phyloP scores from a whole-genome alignment of 2,329 filamentous ascomycete genomes.

The Epichloe gansuensis region DNA sequence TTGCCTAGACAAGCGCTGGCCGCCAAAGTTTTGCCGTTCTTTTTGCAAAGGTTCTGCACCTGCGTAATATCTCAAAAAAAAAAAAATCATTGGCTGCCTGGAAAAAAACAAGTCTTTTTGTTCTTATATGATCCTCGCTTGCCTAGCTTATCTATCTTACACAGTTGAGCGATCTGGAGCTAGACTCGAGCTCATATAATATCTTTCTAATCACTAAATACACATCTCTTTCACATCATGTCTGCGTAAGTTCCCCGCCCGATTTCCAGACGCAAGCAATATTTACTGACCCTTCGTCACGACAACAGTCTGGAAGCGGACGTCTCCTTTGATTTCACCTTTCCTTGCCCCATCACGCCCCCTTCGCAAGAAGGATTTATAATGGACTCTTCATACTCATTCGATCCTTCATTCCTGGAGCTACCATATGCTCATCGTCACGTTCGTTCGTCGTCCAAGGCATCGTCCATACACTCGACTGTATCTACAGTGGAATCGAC shows the following conservation, averaged over 20 bases:
- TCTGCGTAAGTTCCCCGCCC: slow-evolving; percentile 5
- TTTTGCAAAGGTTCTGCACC: not conserved
- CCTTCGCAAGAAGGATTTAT: slow-evolving; percentile 14
- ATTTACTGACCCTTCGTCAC: not conserved
- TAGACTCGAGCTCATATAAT: slow-evolving; percentile 8
- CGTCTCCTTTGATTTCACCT: slow-evolving; percentile 50
- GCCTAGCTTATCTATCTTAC: not conserved
- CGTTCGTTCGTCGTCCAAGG: slow-evolving; percentile 51
- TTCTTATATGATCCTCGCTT: not conserved
- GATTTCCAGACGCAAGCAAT: not conserved
- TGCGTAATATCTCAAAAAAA: not conserved
- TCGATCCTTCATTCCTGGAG: slow-evolving; percentile 45
- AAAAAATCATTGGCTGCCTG: not conserved
- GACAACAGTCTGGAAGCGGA: slow-evolving; percentile 45
- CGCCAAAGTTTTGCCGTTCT: not conserved
- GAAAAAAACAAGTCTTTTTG: not conserved
- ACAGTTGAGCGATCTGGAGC: slow-evolving; percentile 8
- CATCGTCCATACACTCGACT: slow-evolving; percentile 48
- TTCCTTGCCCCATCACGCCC: slow-evolving; percentile 25
- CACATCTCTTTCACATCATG: not conserved
- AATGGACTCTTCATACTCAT: slow-evolving; percentile 29
- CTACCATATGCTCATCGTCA: slow-evolving; percentile 43
- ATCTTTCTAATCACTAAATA: not conserved
- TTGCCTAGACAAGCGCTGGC: slow-evolving; percentile 3
- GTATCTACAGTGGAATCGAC: slow-evolving; percentile 46